Evolutionary conservation across 2,329 filamentous ascomycete species (phyloP).

Genomic region (Fonsecaea erecta): DNA sequence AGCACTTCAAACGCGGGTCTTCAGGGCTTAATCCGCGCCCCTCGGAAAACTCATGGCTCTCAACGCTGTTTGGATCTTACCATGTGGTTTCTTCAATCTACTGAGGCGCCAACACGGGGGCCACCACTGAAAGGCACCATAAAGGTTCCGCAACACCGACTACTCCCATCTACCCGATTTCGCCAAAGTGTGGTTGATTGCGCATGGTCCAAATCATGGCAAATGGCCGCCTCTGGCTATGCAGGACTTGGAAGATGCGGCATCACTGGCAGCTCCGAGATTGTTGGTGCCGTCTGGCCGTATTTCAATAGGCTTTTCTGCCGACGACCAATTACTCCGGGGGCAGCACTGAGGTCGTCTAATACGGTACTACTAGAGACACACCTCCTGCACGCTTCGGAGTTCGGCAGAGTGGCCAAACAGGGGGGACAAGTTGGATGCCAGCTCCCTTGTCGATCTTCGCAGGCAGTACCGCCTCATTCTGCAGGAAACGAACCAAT

Average conservation of each 20-base stretch:
- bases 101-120: background rate
- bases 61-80: background rate
- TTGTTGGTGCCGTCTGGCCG: background rate
- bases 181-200: background rate
- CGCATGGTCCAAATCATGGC: slow-evolving; percentile 1
- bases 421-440: background rate
- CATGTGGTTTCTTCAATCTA: background rate
- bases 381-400: background rate
- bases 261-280: background rate
- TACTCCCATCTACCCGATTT: background rate
- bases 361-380: background rate
- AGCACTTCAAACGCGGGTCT: background rate
- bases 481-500: background rate
- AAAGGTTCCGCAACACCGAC: background rate
- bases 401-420: background rate
- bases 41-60: too few species aligned
- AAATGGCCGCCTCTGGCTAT: background rate
- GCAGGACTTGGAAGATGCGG: background rate
- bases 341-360: too few species aligned
- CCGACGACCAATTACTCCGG: background rate
- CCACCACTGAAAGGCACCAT: background rate
- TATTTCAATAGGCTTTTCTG: background rate
- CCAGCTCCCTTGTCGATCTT: background rate
- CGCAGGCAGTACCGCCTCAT: background rate
- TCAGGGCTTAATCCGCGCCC: too few species aligned